These are phyloP conservation scores for Suhomyces chickasaworum DNA, from an alignment of 1,139 yeast species.

Conservation along the genomic window DNA sequence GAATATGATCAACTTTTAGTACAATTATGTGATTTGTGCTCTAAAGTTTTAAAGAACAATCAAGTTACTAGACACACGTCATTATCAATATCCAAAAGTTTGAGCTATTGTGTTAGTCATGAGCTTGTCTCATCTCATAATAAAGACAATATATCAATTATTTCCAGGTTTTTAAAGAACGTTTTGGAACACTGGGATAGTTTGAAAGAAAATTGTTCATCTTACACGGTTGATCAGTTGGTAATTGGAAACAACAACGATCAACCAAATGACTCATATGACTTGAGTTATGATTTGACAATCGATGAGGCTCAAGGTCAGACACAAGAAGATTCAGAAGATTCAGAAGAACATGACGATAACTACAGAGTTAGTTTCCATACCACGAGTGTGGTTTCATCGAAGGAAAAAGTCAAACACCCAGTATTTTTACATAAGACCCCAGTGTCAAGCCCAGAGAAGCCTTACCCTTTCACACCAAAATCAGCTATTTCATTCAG, in stretches of 20 bases:
- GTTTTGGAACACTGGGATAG: conserved; percentile 47
- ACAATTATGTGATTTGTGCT: conserved; percentile 45
- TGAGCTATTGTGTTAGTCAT: conserved; percentile 55
- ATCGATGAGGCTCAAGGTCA: conserved; percentile 27
- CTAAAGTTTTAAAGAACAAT: conserved; percentile 32
- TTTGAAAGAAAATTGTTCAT: conserved; percentile 19
- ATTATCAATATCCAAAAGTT: conserved; percentile 47
- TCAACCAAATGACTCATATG: conserved; percentile 32
- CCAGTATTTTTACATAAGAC: conserved; percentile 5
- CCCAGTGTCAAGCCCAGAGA: conserved; percentile 13
- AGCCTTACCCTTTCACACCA: conserved; percentile 8
- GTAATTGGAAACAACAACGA: conserved; percentile 22
- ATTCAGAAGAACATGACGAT: conserved; percentile 20
- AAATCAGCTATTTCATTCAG: conserved; percentile 10
- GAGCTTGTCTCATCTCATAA: conserved; percentile 48
- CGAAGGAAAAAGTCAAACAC: neutral
- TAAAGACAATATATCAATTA: conserved; percentile 49
- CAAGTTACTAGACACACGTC: conserved; percentile 47
- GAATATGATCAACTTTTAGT: conserved; percentile 31
- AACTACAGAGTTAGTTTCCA: conserved; percentile 20
- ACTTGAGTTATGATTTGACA: conserved; percentile 35
- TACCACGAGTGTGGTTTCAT: conserved; percentile 20
- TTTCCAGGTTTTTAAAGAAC: conserved; percentile 53
- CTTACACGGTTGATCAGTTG: conserved; percentile 23
- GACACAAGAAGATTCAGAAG: conserved; percentile 23